phyloP scores from a whole-genome alignment of 176 grass and related monocot genomes.

The Raddia distichophylla region DNA sequence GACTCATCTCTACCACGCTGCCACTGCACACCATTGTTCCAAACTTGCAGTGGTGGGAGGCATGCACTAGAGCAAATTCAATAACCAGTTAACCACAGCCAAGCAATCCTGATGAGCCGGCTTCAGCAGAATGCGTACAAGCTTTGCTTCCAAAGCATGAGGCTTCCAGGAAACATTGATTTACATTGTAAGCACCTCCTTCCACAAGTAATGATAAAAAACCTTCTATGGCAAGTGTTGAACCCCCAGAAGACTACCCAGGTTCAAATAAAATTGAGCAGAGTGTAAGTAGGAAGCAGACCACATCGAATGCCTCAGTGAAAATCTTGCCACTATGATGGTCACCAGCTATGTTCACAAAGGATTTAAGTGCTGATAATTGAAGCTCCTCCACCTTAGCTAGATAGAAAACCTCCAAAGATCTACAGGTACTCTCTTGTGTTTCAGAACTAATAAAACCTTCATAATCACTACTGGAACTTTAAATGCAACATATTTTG shows the following conservation, averaged over 20 bases:
- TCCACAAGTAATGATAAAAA: constrained; percentile 77
- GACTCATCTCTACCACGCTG: no score
- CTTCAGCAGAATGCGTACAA: constrained; percentile 85
- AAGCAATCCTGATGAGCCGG: constrained; percentile 68
- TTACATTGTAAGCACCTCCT: constrained; percentile 84
- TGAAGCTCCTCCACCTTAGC: no score
- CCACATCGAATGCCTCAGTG: constrained; percentile 81
- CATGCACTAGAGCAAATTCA: constrained; percentile 73
- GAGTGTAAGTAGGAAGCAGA: constrained; percentile 83
- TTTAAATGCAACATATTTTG: no score
- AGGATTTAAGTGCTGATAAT: constrained; percentile 72
- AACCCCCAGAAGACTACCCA: constrained; percentile 76
- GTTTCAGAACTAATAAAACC: no score
- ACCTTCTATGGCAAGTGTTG: constrained; percentile 64
- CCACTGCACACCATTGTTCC: constrained; percentile 84
- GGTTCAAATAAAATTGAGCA: constrained; percentile 87
- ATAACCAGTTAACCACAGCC: constrained; percentile 76
- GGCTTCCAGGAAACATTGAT: constrained; percentile 82
- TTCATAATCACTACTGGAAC: no score
- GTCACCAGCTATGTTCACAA: constrained; percentile 78
- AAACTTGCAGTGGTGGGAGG: constrained; percentile 74
- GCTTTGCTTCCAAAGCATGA: constrained; percentile 83
- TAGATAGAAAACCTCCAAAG: no score
- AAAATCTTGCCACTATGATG: constrained; percentile 81
- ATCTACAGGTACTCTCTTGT: no score